Evolutionary conservation across 257 asterid genomes (phyloP).

Genomic region (Pogostemon cablin): DNA sequence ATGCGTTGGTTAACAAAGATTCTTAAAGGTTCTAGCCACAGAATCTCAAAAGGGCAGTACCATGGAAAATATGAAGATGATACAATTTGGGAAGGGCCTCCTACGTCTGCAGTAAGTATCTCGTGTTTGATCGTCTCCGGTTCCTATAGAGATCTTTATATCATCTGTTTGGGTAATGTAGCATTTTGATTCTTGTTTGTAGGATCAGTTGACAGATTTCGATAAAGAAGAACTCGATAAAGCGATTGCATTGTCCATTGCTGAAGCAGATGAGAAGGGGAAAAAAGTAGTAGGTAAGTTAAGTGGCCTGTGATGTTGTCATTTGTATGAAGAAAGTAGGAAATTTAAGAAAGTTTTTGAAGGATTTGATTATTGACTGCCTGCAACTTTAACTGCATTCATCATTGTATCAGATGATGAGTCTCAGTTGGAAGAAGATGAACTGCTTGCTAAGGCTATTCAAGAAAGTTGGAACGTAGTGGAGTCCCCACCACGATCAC

Average conservation of each 20-base stretch:
- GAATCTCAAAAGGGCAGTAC: conserved; percentile 66
- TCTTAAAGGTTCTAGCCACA: conserved; percentile 72
- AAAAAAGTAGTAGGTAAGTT: conserved; percentile 74
- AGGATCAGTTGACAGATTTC: conserved; percentile 82
- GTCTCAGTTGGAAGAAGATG: conserved; percentile 81
- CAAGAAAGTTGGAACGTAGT: conserved; percentile 84
- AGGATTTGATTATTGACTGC: background rate
- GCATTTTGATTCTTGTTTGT: conserved; percentile 31
- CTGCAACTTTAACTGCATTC: conserved; percentile 18
- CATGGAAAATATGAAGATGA: conserved; percentile 73
- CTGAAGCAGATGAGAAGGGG: conserved; percentile 77
- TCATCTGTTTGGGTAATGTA: conserved; percentile 26
- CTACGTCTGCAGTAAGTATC: conserved; percentile 57
- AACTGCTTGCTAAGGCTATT: conserved; percentile 86
- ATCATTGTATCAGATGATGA: conserved; percentile 54
- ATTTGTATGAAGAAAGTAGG: background rate
- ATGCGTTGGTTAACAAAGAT: conserved; percentile 94
- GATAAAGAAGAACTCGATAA: conserved; percentile 84
- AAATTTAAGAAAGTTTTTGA: background rate
- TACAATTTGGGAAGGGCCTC: conserved; percentile 63
- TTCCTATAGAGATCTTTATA: conserved; percentile 13
- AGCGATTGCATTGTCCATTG: conserved; percentile 88
- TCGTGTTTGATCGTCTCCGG: background rate
- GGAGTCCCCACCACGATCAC: conserved; percentile 62
- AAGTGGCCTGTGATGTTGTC: conserved; percentile 23